Conservation (phyloP, 2,329 filamentous ascomycete species). For the Cladosporium velox region DNA sequence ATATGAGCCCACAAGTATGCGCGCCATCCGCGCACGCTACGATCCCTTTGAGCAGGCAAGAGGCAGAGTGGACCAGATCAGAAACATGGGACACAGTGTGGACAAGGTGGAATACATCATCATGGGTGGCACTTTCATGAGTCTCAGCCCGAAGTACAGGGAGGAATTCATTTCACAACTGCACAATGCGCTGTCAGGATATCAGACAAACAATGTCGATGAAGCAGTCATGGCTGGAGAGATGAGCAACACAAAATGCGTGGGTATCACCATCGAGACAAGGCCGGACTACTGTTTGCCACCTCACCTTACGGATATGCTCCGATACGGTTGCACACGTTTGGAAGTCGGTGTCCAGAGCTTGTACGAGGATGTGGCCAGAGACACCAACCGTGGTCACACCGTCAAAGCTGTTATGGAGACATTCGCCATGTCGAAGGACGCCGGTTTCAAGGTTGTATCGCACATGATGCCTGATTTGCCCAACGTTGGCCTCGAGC, state of each 20-base stretch:
- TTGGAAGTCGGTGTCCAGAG: slow-evolving; percentile 95
- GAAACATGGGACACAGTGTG: slow-evolving; percentile 90
- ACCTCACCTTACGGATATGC: slow-evolving; percentile 92
- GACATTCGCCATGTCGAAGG: slow-evolving; percentile 95
- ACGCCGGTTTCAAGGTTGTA: slow-evolving; percentile 97
- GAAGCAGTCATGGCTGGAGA: slow-evolving; percentile 92
- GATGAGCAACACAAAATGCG: slow-evolving; percentile 96
- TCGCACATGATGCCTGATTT: slow-evolving; percentile 99
- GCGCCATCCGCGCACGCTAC: slow-evolving; percentile 93
- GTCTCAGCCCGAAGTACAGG: slow-evolving; percentile 80
- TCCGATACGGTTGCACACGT: slow-evolving; percentile 95
- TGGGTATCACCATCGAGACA: slow-evolving; percentile 98
- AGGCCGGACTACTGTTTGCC: slow-evolving; percentile 95
- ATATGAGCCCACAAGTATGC: slow-evolving; percentile 98
- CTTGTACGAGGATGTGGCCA: slow-evolving; percentile 95
- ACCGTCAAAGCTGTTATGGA: slow-evolving; percentile 94
- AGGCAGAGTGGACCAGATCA: slow-evolving; percentile 94
- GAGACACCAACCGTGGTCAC: slow-evolving; percentile 95
- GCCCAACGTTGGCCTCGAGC: slow-evolving; percentile 97
- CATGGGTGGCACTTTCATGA: slow-evolving; percentile 99
- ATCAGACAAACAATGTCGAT: slow-evolving; percentile 90
- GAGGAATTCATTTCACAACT: slow-evolving; percentile 94
- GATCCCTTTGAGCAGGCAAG: slow-evolving; percentile 97
- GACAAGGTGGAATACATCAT: slow-evolving; percentile 99
- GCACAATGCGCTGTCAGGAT: slow-evolving; percentile 94